These are phyloP conservation scores for Cryptococcus sp. DNA, from an alignment of 1,284 basidiomycete species.

Conservation along the genomic window DNA sequence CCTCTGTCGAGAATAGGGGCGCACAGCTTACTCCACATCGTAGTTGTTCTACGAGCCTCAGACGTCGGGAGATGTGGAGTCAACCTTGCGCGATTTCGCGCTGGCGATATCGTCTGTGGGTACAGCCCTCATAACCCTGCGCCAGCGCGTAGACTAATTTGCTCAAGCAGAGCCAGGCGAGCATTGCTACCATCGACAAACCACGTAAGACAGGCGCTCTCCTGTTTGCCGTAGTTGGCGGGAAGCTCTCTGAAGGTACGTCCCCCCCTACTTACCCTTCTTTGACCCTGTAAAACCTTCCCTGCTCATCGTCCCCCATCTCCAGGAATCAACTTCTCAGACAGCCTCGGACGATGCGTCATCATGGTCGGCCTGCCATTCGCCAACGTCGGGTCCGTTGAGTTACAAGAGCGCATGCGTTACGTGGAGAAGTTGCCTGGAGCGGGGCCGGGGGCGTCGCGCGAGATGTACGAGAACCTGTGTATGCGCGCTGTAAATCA, in stretches of 20 bases:
- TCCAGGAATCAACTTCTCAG: slow-evolving; percentile 81
- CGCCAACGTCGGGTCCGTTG: slow-evolving; percentile 83
- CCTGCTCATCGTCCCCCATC: too few species aligned
- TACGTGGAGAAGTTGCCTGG: slow-evolving; percentile 60
- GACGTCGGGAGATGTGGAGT: slow-evolving; percentile 70
- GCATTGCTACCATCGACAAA: slow-evolving; percentile 9
- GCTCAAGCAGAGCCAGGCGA: slow-evolving; percentile 10
- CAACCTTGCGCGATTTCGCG: slow-evolving; percentile 71
- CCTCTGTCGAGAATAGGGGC: not conserved
- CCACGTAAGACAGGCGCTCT: slow-evolving; percentile 60
- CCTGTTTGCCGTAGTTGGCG: slow-evolving; percentile 89
- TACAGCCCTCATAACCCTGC: not conserved
- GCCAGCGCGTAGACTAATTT: too few species aligned
- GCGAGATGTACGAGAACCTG: slow-evolving; percentile 84
- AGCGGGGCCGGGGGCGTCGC: slow-evolving; percentile 67
- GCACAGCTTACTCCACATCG: not conserved
- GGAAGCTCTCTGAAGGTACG: slow-evolving; percentile 86
- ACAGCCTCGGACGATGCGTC: slow-evolving; percentile 82
- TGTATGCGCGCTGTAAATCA: slow-evolving; percentile 98
- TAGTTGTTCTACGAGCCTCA: slow-evolving; percentile 89
- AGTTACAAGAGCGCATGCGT: slow-evolving; percentile 85
- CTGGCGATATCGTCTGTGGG: slow-evolving; percentile 53
- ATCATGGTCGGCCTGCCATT: slow-evolving; percentile 90
- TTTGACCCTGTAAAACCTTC: not conserved
- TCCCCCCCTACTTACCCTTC: not conserved